Conservation (phyloP, 169 alveolate genomes). For the Eimeria sp. region DNA sequence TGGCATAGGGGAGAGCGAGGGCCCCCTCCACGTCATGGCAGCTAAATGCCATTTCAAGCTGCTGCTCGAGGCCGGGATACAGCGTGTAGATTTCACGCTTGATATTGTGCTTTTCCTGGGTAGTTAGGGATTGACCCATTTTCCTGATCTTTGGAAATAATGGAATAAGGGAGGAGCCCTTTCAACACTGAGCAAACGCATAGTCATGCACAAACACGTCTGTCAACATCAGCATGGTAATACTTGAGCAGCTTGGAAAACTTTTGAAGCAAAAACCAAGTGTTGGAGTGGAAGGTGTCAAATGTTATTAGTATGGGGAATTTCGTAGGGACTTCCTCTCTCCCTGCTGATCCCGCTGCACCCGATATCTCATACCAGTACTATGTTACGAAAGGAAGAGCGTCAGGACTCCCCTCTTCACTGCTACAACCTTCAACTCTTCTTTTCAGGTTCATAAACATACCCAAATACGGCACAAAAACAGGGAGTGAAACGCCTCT, state of each 20-base stretch:
- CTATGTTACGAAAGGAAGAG: neutral
- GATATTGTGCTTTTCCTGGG: constrained; percentile 81
- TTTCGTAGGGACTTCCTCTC: neutral
- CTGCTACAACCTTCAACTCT: neutral
- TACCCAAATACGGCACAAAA: neutral
- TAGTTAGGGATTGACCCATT: constrained; percentile 84
- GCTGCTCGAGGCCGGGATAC: constrained; percentile 92
- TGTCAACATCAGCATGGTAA: neutral
- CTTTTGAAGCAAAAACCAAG: neutral
- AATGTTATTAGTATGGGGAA: neutral
- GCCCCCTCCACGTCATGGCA: constrained; percentile 90
- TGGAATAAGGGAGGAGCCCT: constrained; percentile 61
- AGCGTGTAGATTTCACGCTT: constrained; percentile 82
- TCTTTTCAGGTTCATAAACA: neutral
- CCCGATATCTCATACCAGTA: neutral
- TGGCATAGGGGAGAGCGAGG: constrained; percentile 88
- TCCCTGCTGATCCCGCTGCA: neutral
- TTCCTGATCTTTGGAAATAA: neutral
- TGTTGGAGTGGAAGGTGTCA: neutral
- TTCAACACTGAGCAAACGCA: constrained; percentile 25
- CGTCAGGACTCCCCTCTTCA: neutral
- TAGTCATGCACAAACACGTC: neutral
- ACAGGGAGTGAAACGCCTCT: neutral
- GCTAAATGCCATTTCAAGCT: constrained; percentile 88
- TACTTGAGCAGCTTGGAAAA: neutral